Evolutionary conservation across 2,329 filamentous ascomycete genomes (phyloP).

Genomic region (Epichloe scottii): DNA sequence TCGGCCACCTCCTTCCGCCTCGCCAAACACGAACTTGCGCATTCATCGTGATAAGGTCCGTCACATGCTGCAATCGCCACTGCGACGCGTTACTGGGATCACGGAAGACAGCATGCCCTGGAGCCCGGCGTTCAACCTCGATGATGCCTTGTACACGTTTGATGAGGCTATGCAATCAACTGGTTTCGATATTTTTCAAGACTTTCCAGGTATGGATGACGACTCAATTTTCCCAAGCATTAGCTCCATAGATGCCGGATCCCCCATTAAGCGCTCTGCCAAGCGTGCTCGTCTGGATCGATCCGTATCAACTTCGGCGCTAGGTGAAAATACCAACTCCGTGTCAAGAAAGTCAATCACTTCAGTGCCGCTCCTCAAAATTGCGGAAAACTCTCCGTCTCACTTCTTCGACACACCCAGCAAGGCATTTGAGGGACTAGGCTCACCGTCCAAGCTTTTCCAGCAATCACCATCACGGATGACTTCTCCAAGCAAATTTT

Average conservation of each 20-base stretch:
- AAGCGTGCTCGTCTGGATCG: conserved; percentile 51
- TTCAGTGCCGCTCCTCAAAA: conserved; percentile 38
- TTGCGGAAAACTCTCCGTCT: conserved; percentile 27
- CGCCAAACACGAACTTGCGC: conserved; percentile 82
- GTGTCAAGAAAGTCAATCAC: conserved; percentile 37
- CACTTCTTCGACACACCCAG: conserved; percentile 41
- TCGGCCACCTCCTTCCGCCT: conserved; percentile 57
- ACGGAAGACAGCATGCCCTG: conserved; percentile 41
- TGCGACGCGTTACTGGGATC: conserved; percentile 31
- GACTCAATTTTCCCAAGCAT: conserved; percentile 24
- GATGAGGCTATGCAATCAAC: conserved; percentile 34
- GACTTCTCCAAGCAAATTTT: conserved; percentile 40
- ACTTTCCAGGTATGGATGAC: conserved; percentile 17
- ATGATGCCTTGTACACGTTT: conserved; percentile 39
- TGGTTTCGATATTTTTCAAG: conserved; percentile 52
- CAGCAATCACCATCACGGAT: conserved; percentile 22
- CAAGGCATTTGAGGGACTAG: conserved; percentile 42
- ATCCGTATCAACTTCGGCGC: conserved; percentile 47
- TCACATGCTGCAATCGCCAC: conserved; percentile 69
- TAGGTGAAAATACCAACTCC: conserved; percentile 47
- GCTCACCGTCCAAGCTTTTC: conserved; percentile 42
- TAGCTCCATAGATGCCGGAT: conserved; percentile 41
- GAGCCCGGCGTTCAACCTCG: conserved; percentile 55
- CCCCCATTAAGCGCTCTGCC: conserved; percentile 52
- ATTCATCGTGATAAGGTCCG: conserved; percentile 77